Evolutionary conservation across 2,329 filamentous ascomycete species (phyloP), one percentile per base, ranked within the genome.

Genomic region (Cercospora sp.): DNA sequence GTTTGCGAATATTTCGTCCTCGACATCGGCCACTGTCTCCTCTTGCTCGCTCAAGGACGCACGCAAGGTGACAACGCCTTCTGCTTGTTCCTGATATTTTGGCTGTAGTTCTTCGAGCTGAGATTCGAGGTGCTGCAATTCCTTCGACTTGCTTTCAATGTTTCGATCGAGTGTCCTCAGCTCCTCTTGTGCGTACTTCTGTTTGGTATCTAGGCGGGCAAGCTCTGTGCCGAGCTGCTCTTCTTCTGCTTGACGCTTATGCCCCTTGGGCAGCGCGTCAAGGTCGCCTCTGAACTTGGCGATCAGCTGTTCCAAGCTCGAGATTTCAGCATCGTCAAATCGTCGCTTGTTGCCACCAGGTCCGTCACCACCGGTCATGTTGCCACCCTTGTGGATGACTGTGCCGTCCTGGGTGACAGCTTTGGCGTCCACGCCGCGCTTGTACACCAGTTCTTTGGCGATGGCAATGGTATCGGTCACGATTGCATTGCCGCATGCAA

Each of bases 361-460:
- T 31, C 93, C 90, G 69, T 93, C 91, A 72, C 95, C 95, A 84
- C 95, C 95, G 60, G 95, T 98, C 91, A 99, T 98, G 63, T 96
- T 86, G 76, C 95, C 95, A 57, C 92, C 93, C 78, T 98, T 98
- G 82, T 97, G 93, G 71, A 99, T 97, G 69, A 99, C 91, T 64
- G 91, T 94, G n/a, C 95, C 95, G 76, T 98, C 94, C 12, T 98
- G 81, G 0, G 94, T 96, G 12, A 99, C 94, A 5, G 94, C 94
- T 79, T 98, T 98, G 63, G 96, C 94, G 67, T 94, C 91, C 33
- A 97, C 90, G 33, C 87, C 90, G 71, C 89, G 90, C 66, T 91
- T 89, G 77, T 96, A 98, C 77, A 93, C 94, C 57, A 99, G 89
- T 67, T 94, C 87, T 78, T 96, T 96, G 30, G 95, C 95, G 64